These are phyloP conservation scores for Heterococcus sp. DNA, from an alignment of 108 stramenopile species.

Conservation along the genomic window DNA sequence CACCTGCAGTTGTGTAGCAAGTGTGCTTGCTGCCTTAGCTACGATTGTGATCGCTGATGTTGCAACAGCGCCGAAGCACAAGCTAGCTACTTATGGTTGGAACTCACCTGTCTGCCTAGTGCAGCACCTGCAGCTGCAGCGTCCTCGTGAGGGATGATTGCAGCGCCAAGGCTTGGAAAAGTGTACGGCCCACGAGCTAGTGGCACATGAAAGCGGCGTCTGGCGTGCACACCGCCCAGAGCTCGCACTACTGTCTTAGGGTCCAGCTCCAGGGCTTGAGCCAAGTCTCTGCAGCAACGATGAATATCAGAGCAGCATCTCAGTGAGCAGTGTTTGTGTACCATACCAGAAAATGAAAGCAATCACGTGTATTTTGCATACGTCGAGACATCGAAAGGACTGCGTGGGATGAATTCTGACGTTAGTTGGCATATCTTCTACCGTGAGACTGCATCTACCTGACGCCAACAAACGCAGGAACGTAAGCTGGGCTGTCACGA, in stretches of 20 bases:
- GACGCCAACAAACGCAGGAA: too few species aligned
- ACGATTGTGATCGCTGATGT: neutral
- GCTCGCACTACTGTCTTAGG: slow-evolving; percentile 20
- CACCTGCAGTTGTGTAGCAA: slow-evolving; percentile 5
- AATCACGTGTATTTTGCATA: too few species aligned
- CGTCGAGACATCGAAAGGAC: too few species aligned
- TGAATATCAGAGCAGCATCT: too few species aligned
- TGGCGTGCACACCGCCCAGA: slow-evolving; percentile 13
- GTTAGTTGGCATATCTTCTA: too few species aligned
- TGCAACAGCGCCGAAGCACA: neutral
- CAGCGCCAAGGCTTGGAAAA: slow-evolving; percentile 11
- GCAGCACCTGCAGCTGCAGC: neutral
- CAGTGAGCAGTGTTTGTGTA: too few species aligned
- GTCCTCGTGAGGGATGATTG: slow-evolving; percentile 18
- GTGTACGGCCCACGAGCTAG: slow-evolving; percentile 13
- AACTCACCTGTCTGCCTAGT: neutral
- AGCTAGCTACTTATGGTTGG: neutral
- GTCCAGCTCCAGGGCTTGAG: slow-evolving; percentile 9
- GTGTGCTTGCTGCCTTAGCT: neutral
- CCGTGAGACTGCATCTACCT: too few species aligned
- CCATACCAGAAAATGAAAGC: too few species aligned
- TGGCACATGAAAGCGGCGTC: neutral
- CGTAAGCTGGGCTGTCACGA: too few species aligned
- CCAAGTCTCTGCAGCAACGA: slow-evolving; percentile 39
- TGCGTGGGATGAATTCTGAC: too few species aligned